Evolutionary conservation across 179 eudicot species (phyloP), one percentile per base, ranked within the genome.

Genomic region (Sideroxylon spinosum): DNA sequence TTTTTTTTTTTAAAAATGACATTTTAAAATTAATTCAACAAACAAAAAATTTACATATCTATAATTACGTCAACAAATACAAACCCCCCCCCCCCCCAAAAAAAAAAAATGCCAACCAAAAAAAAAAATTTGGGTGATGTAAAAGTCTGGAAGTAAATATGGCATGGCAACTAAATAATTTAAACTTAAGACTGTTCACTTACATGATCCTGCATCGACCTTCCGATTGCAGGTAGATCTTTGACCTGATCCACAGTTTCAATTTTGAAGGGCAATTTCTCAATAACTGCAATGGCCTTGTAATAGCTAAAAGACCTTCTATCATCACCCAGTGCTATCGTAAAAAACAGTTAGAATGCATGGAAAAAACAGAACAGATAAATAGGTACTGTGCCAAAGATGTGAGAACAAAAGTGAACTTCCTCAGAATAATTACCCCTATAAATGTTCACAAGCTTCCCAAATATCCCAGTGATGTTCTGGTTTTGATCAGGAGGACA

Each of bases 131-230:
- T 22, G 7, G 61, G 26, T 53, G 61, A 53, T 13, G 56, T 71
- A 13, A 22, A 68, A 55, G 75, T 55, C 14, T 22, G 50, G 55
- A 69, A 69, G 61, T 25, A n/a, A 3, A 56, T 59, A 19, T 22
- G 22, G 16, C 16, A 9, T 26, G 61, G 44, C 29, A 55, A 71
- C 12, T 7, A 8, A 8, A 16, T 16, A 55, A 20, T 12, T 64
- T 68, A 17, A 32, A n/a, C 48, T 76, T 20, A 68, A 22, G 64
- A 19, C 29, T 11, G 63, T 48, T 65, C 50, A 77, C 97, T 86
- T 85, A 93, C 99, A 88, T 95, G 99, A 84, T 95, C 99, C 85
- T 88, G 88, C 90, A 95, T 68, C 68, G 99, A 93, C 86, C 87
- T 95, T 71, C 99, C 97, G 48, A 95, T 91, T 46, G 89, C 87